Evolutionary conservation across 352 stramenopile species (phyloP).

Genomic region (Pythium aquatile): DNA sequence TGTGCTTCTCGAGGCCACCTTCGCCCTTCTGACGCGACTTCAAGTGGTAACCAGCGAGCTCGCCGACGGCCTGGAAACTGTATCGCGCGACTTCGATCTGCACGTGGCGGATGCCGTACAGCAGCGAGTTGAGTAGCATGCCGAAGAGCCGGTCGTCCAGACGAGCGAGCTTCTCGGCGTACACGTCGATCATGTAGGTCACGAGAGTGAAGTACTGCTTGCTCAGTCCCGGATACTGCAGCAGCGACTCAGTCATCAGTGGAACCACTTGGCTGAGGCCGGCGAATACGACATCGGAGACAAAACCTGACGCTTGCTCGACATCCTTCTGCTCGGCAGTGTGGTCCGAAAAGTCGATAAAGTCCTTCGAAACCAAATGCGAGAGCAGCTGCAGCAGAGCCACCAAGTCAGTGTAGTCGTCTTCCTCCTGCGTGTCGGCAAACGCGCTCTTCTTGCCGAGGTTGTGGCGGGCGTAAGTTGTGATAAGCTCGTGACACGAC

Average conservation of each 20-base stretch:
- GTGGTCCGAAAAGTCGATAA: conserved; percentile 84
- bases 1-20: conserved; percentile 47
- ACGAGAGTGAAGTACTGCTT: conserved; percentile 90
- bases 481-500: conserved; percentile 69
- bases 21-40: conserved; percentile 52
- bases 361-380: conserved; percentile 79
- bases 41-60: conserved; percentile 71
- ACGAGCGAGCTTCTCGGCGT: conserved; percentile 70
- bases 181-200: conserved; percentile 85
- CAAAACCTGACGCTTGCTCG: conserved; percentile 57
- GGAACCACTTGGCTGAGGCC: conserved; percentile 85
- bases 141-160: conserved; percentile 66
- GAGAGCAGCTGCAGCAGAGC: conserved; percentile 78
- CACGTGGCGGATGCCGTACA: conserved; percentile 75
- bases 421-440: conserved; percentile 59
- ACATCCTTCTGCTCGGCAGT: conserved; percentile 56
- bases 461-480: conserved; percentile 65
- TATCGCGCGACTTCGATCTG: conserved; percentile 74
- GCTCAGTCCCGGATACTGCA: conserved; percentile 83
- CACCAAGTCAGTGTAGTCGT: conserved; percentile 71
- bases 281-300: conserved; percentile 88
- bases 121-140: conserved; percentile 70
- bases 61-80: conserved; percentile 80
- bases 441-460: conserved; percentile 65
- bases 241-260: conserved; percentile 86